Percentiles rank a stretch among this genome's conserved stretches.
phyloP scores from a whole-genome alignment of 2,329 filamentous ascomycete genomes.

The Stemphylium beticola region DNA sequence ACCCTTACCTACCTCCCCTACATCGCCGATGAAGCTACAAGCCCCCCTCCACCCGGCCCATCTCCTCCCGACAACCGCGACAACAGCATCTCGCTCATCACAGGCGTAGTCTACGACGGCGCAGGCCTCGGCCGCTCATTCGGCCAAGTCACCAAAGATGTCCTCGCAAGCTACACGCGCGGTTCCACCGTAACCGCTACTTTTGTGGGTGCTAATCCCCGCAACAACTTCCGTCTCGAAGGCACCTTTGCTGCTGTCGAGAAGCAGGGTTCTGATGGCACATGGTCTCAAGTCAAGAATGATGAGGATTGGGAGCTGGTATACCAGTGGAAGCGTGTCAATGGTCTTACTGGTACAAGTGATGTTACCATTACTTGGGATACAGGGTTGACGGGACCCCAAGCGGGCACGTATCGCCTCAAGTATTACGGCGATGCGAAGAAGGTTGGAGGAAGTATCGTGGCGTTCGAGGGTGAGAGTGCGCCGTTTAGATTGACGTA shows the following conservation, averaged over 20 bases:
- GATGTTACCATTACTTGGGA: slow-evolving; percentile 84
- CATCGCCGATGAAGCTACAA: slow-evolving; percentile 56
- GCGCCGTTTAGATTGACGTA: slow-evolving; percentile 25
- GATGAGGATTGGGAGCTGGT: slow-evolving; percentile 86
- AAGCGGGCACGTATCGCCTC: slow-evolving; percentile 73
- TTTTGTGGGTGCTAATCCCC: slow-evolving; percentile 87
- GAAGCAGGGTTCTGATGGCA: slow-evolving; percentile 55
- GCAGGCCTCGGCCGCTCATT: slow-evolving; percentile 70
- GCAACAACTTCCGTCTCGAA: slow-evolving; percentile 83
- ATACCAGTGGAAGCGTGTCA: slow-evolving; percentile 78
- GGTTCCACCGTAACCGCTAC: slow-evolving; percentile 69
- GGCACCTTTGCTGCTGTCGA: slow-evolving; percentile 81
- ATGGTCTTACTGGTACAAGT: slow-evolving; percentile 73
- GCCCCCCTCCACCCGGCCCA: slow-evolving; percentile 59
- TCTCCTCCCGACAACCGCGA: slow-evolving; percentile 79
- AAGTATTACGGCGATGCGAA: slow-evolving; percentile 87
- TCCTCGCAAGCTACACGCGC: slow-evolving; percentile 62
- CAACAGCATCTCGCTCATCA: slow-evolving; percentile 79
- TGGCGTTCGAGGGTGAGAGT: slow-evolving; percentile 59
- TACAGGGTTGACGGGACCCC: slow-evolving; percentile 57
- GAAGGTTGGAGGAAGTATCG: slow-evolving; percentile 66
- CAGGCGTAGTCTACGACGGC: slow-evolving; percentile 76
- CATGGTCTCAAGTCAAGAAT: slow-evolving; percentile 71
- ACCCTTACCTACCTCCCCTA: slow-evolving; percentile 75
- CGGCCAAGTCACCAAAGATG: slow-evolving; percentile 67